Percentiles rank a stretch among this genome's conserved stretches.
Conservation (phyloP, 1,284 basidiomycete species). For the Boletellus deceptivus region DNA sequence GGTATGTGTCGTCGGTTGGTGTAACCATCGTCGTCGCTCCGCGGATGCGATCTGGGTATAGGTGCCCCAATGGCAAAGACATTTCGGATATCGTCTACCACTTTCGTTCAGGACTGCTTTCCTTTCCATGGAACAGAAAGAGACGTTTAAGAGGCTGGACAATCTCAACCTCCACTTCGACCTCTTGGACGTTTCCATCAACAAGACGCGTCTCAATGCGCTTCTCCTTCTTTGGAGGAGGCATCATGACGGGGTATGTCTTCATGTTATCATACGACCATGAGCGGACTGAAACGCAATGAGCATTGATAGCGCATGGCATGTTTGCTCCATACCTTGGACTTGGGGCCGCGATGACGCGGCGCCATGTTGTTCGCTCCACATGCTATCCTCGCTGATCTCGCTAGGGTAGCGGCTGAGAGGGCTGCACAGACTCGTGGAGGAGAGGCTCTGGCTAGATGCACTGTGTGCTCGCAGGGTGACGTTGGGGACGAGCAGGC, state of each 20-base stretch:
- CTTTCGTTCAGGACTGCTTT: constrained; percentile 28
- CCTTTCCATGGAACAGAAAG: constrained; percentile 46
- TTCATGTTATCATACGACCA: constrained; percentile 70
- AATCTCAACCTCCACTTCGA: constrained; percentile 53
- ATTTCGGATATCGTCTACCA: constrained; percentile 21
- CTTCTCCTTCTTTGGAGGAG: constrained; percentile 53
- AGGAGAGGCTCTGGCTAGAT: constrained; percentile 40
- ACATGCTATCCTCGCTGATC: constrained; percentile 35
- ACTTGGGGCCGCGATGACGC: constrained; percentile 26
- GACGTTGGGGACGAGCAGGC: constrained; percentile 64
- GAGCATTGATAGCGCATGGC: neutral
- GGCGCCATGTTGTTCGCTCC: constrained; percentile 17
- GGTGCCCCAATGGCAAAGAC: constrained; percentile 14
- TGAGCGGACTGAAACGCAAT: constrained; percentile 43
- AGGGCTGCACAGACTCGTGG: constrained; percentile 34
- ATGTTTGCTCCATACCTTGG: constrained; percentile 29
- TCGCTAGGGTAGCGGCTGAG: constrained; percentile 32
- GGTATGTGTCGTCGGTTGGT: constrained; percentile 36
- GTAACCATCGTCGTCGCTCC: constrained; percentile 33
- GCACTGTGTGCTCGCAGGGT: constrained; percentile 48
- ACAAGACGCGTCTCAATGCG: constrained; percentile 45
- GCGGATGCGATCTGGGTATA: constrained; percentile 31
- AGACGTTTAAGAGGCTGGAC: constrained; percentile 44
- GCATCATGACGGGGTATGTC: constrained; percentile 63
- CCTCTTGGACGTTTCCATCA: constrained; percentile 51